phyloP scores from a whole-genome alignment of 2,329 filamentous ascomycete genomes.

The Colletotrichum sp. region DNA sequence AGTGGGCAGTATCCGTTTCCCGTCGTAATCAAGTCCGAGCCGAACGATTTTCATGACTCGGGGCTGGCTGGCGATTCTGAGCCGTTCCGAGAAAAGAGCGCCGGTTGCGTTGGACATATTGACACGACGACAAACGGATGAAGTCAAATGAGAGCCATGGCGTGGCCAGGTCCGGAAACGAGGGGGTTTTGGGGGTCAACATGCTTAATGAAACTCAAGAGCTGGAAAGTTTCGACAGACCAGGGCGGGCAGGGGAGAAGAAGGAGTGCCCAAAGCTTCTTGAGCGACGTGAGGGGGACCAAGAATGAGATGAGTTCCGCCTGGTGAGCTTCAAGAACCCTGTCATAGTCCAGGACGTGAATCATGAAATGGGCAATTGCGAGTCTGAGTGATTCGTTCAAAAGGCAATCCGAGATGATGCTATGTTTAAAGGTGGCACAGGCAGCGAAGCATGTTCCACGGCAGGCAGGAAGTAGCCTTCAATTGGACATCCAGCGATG shows the following conservation, averaged over 20 bases:
- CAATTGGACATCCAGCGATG: not conserved
- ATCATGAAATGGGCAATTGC: not conserved
- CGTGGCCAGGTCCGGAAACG: not conserved
- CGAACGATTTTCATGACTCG: not conserved
- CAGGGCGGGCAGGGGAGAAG: not conserved
- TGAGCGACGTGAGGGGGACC: not conserved
- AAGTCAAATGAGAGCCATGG: not conserved
- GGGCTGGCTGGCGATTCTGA: not conserved
- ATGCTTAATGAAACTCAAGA: not conserved
- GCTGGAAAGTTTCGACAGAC: not conserved
- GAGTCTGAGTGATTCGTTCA: not conserved
- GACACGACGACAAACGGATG: not conserved
- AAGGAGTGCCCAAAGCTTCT: not conserved
- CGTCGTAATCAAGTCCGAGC: not conserved
- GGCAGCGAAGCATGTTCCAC: not conserved
- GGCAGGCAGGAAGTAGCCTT: not conserved
- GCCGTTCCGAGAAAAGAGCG: not conserved
- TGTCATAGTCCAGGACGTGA: not conserved
- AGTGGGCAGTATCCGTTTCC: not conserved
- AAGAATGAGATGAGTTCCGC: not conserved
- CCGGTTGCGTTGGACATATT: not conserved
- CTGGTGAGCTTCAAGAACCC: not conserved
- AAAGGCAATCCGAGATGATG: not conserved
- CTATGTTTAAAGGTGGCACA: not conserved
- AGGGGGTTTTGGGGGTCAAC: not conserved